These are phyloP conservation scores for Calocera cornea DNA, from an alignment of 768 basidiomycete genomes.

Conservation along the genomic window DNA sequence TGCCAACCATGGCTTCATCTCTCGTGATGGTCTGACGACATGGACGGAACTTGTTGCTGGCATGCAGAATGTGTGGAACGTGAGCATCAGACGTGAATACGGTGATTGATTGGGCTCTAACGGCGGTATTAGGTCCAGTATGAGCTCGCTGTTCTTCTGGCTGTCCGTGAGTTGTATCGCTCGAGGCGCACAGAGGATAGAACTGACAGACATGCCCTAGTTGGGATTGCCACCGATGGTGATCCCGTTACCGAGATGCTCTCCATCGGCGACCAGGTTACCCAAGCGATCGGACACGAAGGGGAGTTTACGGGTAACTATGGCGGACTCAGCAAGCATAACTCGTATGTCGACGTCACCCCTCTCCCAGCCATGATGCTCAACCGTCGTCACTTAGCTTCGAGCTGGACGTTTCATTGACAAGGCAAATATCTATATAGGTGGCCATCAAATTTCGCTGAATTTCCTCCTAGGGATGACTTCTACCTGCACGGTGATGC, in stretches of 20 bases:
- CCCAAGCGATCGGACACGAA: not conserved
- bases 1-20: not conserved
- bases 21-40: not conserved
- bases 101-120: not conserved
- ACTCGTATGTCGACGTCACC: not conserved
- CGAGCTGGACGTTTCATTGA: not conserved
- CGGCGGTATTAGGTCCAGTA: not conserved
- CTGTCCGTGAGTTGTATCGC: not conserved
- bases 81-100: not conserved
- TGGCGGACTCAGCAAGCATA: not conserved
- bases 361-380: not conserved
- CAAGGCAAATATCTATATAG: not conserved
- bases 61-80: not conserved
- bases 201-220: not conserved
- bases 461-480: not conserved
- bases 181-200: not conserved
- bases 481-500: not conserved
- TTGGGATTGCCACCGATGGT: not conserved
- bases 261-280: not conserved
- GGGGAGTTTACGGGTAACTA: not conserved
- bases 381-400: not conserved
- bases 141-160: not conserved
- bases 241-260: constrained; percentile 1
- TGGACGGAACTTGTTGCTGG: not conserved
- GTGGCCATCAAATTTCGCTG: not conserved